Conservation (phyloP, 108 stramenopile species). For the Skeletonema grethae region DNA sequence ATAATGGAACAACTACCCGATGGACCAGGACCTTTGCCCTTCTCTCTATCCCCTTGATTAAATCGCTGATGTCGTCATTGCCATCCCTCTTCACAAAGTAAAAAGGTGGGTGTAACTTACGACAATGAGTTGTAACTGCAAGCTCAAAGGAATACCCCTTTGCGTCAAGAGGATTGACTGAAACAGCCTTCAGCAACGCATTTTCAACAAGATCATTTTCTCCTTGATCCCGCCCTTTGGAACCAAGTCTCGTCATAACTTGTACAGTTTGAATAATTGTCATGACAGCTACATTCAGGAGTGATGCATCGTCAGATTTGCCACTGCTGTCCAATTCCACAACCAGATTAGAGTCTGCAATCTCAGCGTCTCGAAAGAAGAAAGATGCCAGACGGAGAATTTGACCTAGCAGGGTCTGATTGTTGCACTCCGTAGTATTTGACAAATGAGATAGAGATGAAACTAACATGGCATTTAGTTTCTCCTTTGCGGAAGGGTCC, state of each 20-base stretch:
- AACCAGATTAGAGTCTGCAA: constrained; percentile 15
- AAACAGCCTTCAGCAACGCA: constrained; percentile 51
- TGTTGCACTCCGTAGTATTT: neutral
- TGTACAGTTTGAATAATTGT: constrained; percentile 19
- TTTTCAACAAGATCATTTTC: constrained; percentile 14
- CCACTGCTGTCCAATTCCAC: constrained; percentile 14
- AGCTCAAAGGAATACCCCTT: constrained; percentile 30
- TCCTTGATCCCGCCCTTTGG: neutral
- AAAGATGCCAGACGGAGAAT: constrained; percentile 51
- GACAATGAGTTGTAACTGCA: neutral
- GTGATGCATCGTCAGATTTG: constrained; percentile 13
- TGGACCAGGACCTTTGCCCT: constrained; percentile 10
- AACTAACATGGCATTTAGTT: constrained; percentile 37
- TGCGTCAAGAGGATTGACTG: constrained; percentile 44
- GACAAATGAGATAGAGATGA: constrained; percentile 10
- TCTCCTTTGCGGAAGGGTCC: constrained; percentile 45
- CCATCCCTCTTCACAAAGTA: neutral
- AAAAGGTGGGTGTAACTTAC: neutral
- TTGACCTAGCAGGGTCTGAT: constrained; percentile 48
- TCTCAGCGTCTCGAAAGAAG: neutral
- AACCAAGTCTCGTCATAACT: constrained; percentile 12
- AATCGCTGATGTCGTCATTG: neutral
- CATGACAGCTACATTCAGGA: constrained; percentile 15
- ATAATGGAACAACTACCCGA: constrained; percentile 15
- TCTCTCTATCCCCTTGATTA: neutral